A percentile compares a stretch with the other conserved stretches of the same genome.
These are phyloP conservation scores for Stromatinia cepivora DNA, from an alignment of 2,329 filamentous ascomycete genomes.

Conservation along the genomic window DNA sequence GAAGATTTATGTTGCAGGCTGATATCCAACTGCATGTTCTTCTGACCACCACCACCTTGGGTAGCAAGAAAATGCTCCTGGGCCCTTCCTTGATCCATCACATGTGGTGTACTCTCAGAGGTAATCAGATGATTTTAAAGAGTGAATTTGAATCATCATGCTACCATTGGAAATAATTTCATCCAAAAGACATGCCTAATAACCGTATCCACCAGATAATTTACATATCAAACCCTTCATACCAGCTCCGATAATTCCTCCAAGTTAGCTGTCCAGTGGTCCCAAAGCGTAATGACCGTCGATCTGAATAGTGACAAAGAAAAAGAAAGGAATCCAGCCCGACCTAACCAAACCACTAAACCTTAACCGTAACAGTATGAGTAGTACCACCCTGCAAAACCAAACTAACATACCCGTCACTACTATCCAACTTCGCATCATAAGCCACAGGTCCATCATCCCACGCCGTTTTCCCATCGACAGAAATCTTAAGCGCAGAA, in stretches of 20 bases:
- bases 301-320: not conserved
- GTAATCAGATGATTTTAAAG: not conserved
- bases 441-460: not conserved
- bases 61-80: not conserved
- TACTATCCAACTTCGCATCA: not conserved
- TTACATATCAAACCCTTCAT: not conserved
- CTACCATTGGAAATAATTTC: not conserved
- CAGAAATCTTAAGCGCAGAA: constrained; percentile 19
- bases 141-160: not conserved
- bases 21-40: no score
- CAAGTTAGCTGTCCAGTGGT: no score
- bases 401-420: constrained; percentile 24
- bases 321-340: not conserved
- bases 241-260: no score
- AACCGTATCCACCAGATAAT: not conserved
- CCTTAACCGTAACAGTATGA: constrained; percentile 4
- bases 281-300: not conserved
- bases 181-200: not conserved
- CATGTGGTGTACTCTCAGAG: not conserved
- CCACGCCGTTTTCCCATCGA: constrained; percentile 29
- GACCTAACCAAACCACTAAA: not conserved
- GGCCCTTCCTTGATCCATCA: not conserved
- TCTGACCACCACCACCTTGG: not conserved
- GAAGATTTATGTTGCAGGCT: not conserved
- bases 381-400: constrained; percentile 5